These are phyloP conservation scores for Coemansia sp. DNA, from an alignment of 192 early-diverging fungal species.

Conservation along the genomic window DNA sequence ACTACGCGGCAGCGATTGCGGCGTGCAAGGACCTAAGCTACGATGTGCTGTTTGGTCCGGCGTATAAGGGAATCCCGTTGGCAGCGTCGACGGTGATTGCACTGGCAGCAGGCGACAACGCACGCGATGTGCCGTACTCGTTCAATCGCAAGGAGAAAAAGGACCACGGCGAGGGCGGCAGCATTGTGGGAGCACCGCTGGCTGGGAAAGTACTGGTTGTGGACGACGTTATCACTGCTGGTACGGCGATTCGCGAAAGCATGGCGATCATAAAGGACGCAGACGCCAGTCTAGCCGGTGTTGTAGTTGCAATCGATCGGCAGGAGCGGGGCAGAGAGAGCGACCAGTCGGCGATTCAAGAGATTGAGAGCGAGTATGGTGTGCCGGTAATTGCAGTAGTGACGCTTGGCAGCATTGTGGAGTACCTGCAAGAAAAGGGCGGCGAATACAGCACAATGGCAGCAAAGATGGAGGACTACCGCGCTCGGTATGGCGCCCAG, in stretches of 20 bases:
- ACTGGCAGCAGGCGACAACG: conserved; percentile 54
- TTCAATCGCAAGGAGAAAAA: conserved; percentile 99
- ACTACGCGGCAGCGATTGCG: conserved; percentile 83
- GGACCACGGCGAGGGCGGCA: conserved; percentile 98
- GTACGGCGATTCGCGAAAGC: conserved; percentile 95
- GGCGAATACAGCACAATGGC: conserved; percentile 54
- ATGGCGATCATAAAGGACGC: conserved; percentile 74
- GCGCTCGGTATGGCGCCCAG: conserved; percentile 77
- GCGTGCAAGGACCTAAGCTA: conserved; percentile 65
- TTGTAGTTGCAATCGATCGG: conserved; percentile 91
- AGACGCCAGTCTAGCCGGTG: conserved; percentile 74
- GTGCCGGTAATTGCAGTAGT: conserved; percentile 87
- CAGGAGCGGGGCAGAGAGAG: conserved; percentile 77
- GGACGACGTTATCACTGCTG: conserved; percentile 99
- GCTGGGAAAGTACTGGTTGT: conserved; percentile 76
- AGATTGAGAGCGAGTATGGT: conserved; percentile 78
- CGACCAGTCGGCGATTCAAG: conserved; percentile 84
- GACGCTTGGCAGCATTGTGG: conserved; percentile 79
- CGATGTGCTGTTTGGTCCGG: conserved; percentile 95
- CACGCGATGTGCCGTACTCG: conserved; percentile 72
- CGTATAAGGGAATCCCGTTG: conserved; percentile 98
- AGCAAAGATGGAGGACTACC: conserved; percentile 75
- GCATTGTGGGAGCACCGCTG: conserved; percentile 86
- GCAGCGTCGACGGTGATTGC: conserved; percentile 80
- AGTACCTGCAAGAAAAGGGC: conserved; percentile 73